These are phyloP conservation scores for Penicillium crustosum DNA, from an alignment of 2,329 filamentous ascomycete species.

Conservation along the genomic window DNA sequence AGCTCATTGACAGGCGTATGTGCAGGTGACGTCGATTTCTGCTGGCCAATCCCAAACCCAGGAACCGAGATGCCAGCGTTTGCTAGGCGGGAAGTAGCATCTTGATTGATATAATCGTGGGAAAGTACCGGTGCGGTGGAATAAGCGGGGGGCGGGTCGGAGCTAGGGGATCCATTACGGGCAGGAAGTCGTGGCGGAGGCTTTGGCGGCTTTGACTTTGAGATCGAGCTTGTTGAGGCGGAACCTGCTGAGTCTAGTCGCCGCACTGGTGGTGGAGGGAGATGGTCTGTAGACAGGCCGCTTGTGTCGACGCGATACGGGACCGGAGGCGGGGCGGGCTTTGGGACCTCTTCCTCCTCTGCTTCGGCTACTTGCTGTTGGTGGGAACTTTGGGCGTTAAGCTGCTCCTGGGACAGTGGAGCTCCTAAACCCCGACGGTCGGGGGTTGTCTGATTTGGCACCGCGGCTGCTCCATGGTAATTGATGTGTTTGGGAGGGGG, in stretches of 20 bases:
- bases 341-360: slow-evolving; percentile 29
- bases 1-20: slow-evolving; percentile 61
- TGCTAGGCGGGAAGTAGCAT: slow-evolving; percentile 65
- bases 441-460: slow-evolving; percentile 48
- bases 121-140: slow-evolving; percentile 42
- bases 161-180: slow-evolving; percentile 55
- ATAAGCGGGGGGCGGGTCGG: slow-evolving; percentile 49
- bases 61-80: slow-evolving; percentile 77
- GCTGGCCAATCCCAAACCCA: slow-evolving; percentile 67
- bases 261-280: slow-evolving; percentile 69
- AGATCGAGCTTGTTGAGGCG: slow-evolving; percentile 25
- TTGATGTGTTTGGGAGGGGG: slow-evolving; percentile 71
- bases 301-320: slow-evolving; percentile 70
- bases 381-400: slow-evolving; percentile 31
- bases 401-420: slow-evolving; percentile 43
- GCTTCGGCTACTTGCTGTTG: slow-evolving; percentile 35
- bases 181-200: slow-evolving; percentile 72
- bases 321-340: slow-evolving; percentile 54
- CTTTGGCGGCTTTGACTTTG: slow-evolving; percentile 51
- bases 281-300: slow-evolving; percentile 65
- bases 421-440: slow-evolving; percentile 46
- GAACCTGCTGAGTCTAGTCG: slow-evolving; percentile 33
- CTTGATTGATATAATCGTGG: slow-evolving; percentile 53
- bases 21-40: slow-evolving; percentile 26
- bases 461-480: slow-evolving; percentile 48